Percentiles rank a stretch among this genome's conserved stretches.
Conservation (phyloP, 2,329 filamentous ascomycete species). For the Phialocephala sp. region DNA sequence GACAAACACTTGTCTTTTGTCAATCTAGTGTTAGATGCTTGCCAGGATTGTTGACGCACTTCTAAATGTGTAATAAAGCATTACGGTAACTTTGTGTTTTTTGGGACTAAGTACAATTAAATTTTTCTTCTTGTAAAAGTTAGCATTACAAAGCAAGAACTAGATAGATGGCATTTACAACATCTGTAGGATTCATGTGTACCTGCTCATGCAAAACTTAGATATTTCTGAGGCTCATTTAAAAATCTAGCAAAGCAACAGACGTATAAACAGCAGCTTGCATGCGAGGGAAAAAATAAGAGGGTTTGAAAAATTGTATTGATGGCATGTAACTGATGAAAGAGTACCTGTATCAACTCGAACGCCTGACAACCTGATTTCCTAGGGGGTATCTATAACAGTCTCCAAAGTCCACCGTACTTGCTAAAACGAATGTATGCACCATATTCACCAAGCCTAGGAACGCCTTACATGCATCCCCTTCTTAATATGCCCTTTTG, state of each 20-base stretch:
- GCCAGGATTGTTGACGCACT: too few species aligned
- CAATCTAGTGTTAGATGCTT: too few species aligned
- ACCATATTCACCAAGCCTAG: conserved; percentile 18
- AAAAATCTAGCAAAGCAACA: neutral
- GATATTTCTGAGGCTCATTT: neutral
- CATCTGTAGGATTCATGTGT: too few species aligned
- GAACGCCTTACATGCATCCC: conserved; percentile 27
- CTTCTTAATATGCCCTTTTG: conserved; percentile 2
- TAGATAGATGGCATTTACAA: too few species aligned
- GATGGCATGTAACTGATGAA: conserved; percentile 14
- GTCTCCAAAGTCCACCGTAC: conserved; percentile 26
- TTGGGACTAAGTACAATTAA: too few species aligned
- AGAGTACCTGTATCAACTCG: conserved; percentile 4
- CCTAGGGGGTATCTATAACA: conserved; percentile 31
- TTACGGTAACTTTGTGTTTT: too few species aligned
- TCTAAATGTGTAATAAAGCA: too few species aligned
- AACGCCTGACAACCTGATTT: conserved; percentile 12
- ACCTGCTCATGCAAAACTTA: too few species aligned
- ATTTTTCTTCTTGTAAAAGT: too few species aligned
- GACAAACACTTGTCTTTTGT: too few species aligned
- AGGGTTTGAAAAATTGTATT: neutral
- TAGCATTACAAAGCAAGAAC: too few species aligned
- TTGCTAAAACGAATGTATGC: conserved; percentile 25
- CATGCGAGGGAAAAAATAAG: neutral
- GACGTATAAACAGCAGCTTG: neutral